A percentile compares a stretch with the other conserved stretches of the same genome.
Conservation (phyloP, 2,329 filamentous ascomycete genomes). For the Fusarium continuum region DNA sequence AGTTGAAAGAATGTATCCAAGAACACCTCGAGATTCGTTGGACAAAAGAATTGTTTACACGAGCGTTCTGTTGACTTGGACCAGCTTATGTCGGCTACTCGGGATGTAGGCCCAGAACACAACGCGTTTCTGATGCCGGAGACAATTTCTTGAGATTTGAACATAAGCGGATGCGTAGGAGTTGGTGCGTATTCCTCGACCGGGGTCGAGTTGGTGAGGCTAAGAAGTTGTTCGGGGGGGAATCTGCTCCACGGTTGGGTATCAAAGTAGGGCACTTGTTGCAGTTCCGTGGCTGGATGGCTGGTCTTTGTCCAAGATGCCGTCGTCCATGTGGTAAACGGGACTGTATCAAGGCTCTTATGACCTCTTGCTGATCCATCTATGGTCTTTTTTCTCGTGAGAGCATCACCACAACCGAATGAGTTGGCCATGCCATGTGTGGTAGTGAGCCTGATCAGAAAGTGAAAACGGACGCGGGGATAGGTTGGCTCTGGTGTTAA, state of each 20-base stretch:
- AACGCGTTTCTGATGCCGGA: background rate
- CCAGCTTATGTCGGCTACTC: background rate
- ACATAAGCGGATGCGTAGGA: no score
- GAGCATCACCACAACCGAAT: background rate
- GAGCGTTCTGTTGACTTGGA: background rate
- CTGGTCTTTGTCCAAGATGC: no score
- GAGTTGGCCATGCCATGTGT: conserved; percentile 17
- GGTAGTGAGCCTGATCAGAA: conserved; percentile 6
- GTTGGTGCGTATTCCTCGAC: no score
- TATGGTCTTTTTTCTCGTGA: background rate
- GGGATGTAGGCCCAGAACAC: background rate
- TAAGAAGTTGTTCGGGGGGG: no score
- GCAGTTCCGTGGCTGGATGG: no score
- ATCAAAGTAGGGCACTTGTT: no score
- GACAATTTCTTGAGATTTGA: background rate
- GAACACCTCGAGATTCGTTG: conserved; percentile 12
- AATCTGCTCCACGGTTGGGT: no score
- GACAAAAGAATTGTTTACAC: conserved; percentile 18
- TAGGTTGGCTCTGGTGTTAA: background rate
- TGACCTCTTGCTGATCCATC: background rate
- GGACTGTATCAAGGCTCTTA: no score
- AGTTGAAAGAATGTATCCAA: conserved; percentile 11
- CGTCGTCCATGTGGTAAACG: no score
- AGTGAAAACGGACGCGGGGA: background rate
- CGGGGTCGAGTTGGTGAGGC: no score